Conservation (phyloP, 2,329 filamentous ascomycete species). For the Botrytis elliptica region DNA sequence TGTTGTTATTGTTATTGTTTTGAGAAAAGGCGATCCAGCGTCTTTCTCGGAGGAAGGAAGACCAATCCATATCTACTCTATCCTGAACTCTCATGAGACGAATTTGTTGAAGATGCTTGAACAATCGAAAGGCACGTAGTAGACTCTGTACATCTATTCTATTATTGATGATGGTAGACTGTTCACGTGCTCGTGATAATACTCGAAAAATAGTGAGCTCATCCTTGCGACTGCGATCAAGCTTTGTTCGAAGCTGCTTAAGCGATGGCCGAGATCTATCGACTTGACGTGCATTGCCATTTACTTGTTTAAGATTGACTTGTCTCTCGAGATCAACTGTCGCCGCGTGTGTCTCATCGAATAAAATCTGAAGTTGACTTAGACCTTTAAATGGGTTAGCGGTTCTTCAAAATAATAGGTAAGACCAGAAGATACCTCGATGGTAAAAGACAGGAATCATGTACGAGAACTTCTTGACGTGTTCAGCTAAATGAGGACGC, state of each 20-base stretch:
- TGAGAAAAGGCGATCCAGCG: constrained; percentile 27
- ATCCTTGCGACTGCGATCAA: constrained; percentile 22
- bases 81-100: constrained; percentile 63
- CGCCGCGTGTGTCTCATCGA: constrained; percentile 18
- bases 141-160: constrained; percentile 30
- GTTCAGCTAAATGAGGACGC: constrained; percentile 49
- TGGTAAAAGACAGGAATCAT: constrained; percentile 59
- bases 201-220: constrained; percentile 26
- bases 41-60: constrained; percentile 49
- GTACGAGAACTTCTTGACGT: constrained; percentile 60
- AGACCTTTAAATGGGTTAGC: constrained; percentile 13
- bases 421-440: constrained; percentile 43
- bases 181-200: constrained; percentile 30
- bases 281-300: constrained; percentile 8
- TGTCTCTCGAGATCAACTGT: constrained; percentile 18
- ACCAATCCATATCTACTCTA: constrained; percentile 53
- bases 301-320: constrained; percentile 17
- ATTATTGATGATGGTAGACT: constrained; percentile 31
- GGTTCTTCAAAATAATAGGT: background rate
- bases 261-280: constrained; percentile 22
- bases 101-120: constrained; percentile 61
- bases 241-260: constrained; percentile 23
- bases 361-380: constrained; percentile 19
- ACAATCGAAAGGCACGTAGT: constrained; percentile 42
- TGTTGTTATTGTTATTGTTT: constrained; percentile 13